Evolutionary conservation across 441 rosid species (phyloP).

Genomic region (Erodium moschatum): DNA sequence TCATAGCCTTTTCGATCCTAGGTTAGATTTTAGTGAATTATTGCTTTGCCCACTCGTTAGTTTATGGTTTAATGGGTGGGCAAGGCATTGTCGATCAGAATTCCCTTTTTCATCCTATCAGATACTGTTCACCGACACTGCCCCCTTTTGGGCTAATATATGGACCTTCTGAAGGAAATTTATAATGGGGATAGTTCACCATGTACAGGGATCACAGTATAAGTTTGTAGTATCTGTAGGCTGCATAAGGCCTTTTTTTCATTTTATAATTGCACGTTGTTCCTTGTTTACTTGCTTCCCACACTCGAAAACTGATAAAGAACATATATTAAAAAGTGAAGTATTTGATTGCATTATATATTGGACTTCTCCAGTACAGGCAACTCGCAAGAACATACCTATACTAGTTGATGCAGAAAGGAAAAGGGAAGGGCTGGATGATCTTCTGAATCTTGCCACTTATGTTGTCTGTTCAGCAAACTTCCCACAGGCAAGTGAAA

Average conservation of each 20-base stretch:
- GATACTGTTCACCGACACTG: too few relatives aligned
- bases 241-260: neutral
- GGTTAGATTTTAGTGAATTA: too few relatives aligned
- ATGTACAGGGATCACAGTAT: neutral
- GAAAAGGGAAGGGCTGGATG: slow-evolving; percentile 55
- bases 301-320: neutral
- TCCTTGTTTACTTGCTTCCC: neutral
- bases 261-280: neutral
- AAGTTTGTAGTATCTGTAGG: neutral
- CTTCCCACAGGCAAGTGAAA: slow-evolving; percentile 65
- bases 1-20: too few relatives aligned
- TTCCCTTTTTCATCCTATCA: too few relatives aligned
- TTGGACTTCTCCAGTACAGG: slow-evolving; percentile 48
- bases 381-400: slow-evolving; percentile 57
- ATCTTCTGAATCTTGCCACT: slow-evolving; percentile 52
- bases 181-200: neutral
- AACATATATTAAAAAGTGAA: slow-evolving; percentile 18
- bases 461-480: slow-evolving; percentile 62
- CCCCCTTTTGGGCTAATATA: neutral
- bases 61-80: too few relatives aligned
- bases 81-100: too few relatives aligned
- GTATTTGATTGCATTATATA: slow-evolving; percentile 9
- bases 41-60: too few relatives aligned
- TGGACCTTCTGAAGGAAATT: neutral
- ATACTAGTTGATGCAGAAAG: slow-evolving; percentile 67